A percentile compares a stretch with the other conserved stretches of the same genome.
These are phyloP conservation scores for Candida sanyaensis DNA, from an alignment of 1,139 yeast species.

Conservation along the genomic window DNA sequence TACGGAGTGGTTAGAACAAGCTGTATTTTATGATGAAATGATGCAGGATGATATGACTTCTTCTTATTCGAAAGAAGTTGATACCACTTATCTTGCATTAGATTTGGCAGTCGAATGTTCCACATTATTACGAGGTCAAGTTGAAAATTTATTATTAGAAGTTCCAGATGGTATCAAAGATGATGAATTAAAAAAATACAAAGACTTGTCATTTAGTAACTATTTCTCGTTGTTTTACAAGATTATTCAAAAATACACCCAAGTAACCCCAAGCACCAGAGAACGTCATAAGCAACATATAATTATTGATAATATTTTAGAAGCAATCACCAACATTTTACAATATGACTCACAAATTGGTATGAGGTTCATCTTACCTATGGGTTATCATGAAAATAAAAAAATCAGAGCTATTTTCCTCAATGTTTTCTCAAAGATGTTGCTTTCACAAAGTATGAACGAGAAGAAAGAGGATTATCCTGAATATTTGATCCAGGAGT, in stretches of 20 bases:
- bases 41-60: not conserved
- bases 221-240: constrained; percentile 72
- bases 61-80: constrained; percentile 28
- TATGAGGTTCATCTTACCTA: constrained; percentile 70
- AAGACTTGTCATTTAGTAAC: constrained; percentile 66
- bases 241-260: constrained; percentile 63
- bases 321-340: constrained; percentile 66
- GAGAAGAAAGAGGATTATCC: constrained; percentile 27
- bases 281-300: constrained; percentile 55
- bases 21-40: constrained; percentile 40
- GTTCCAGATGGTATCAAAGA: constrained; percentile 63
- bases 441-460: constrained; percentile 37
- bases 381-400: constrained; percentile 72
- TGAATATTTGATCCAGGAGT: constrained; percentile 21
- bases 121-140: constrained; percentile 54
- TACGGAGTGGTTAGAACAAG: constrained; percentile 69
- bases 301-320: constrained; percentile 67
- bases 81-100: constrained; percentile 54
- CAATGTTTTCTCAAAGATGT: constrained; percentile 73
- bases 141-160: constrained; percentile 59
- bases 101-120: constrained; percentile 72
- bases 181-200: constrained; percentile 56
- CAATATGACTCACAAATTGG: constrained; percentile 80
- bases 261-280: constrained; percentile 23
- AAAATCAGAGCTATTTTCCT: constrained; percentile 71